A percentile compares a stretch with the other conserved stretches of the same genome.
These are phyloP conservation scores for Parathielavia appendiculata DNA, from an alignment of 495 filamentous ascomycete species.

Conservation along the genomic window DNA sequence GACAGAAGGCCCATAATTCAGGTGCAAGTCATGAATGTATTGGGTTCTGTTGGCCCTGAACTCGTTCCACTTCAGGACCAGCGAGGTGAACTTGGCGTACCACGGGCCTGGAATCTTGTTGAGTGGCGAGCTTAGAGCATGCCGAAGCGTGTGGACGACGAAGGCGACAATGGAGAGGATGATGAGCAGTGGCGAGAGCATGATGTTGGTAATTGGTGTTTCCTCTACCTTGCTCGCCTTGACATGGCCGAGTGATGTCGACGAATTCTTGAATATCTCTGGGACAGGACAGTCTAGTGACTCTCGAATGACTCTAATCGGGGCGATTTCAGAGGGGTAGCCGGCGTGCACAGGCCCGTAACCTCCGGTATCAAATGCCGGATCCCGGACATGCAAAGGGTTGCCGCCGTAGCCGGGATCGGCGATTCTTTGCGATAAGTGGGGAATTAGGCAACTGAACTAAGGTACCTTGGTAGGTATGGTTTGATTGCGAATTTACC, in stretches of 20 bases:
- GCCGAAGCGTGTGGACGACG: slow-evolving; percentile 19
- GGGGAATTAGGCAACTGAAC: too few relatives aligned
- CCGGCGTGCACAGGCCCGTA: slow-evolving; percentile 16
- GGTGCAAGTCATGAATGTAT: slow-evolving; percentile 53
- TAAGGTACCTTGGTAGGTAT: too few relatives aligned
- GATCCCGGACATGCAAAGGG: background rate
- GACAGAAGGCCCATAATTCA: slow-evolving; percentile 52
- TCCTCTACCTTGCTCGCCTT: background rate
- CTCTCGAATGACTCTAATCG: background rate
- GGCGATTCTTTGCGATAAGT: too few relatives aligned
- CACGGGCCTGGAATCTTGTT: slow-evolving; percentile 50
- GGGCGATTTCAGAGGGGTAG: slow-evolving; percentile 9
- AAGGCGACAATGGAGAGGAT: slow-evolving; percentile 17
- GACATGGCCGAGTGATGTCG: background rate
- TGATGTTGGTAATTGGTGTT: background rate
- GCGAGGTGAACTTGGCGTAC: slow-evolving; percentile 48
- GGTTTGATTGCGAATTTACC: too few relatives aligned
- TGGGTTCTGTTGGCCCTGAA: slow-evolving; percentile 49
- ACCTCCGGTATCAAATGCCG: background rate
- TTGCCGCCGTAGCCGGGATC: too few relatives aligned
- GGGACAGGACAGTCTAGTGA: too few relatives aligned
- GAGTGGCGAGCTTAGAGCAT: slow-evolving; percentile 36
- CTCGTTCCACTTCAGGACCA: slow-evolving; percentile 54
- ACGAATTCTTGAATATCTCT: too few relatives aligned
- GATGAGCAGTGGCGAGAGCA: slow-evolving; percentile 25